These are phyloP conservation scores for Hansenula sp. DNA, from an alignment of 1,139 yeast species.

Conservation along the genomic window DNA sequence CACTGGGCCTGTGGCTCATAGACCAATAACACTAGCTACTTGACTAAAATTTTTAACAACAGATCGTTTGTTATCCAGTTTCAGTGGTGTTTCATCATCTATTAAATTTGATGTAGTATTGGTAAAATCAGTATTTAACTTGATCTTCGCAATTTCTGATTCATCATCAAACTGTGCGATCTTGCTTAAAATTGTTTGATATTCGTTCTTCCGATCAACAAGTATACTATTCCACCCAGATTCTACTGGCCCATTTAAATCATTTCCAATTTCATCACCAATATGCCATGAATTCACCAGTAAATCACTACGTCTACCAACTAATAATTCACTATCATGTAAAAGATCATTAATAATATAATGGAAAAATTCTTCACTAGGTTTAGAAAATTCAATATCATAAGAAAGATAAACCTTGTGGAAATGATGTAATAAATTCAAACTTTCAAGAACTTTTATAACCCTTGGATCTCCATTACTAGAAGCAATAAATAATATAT, in stretches of 20 bases:
- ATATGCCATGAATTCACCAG: slow-evolving; percentile 47
- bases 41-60: neutral
- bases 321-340: slow-evolving; percentile 6
- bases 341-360: slow-evolving; percentile 29
- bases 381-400: slow-evolving; percentile 50
- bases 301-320: slow-evolving; percentile 7
- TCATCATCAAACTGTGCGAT: too few relatives aligned
- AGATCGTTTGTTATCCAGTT: neutral
- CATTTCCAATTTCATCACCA: slow-evolving; percentile 57
- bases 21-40: neutral
- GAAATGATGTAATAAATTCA: slow-evolving; percentile 40
- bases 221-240: slow-evolving; percentile 64
- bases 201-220: slow-evolving; percentile 36
- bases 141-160: slow-evolving; percentile 6
- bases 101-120: neutral
- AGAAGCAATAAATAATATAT: slow-evolving; percentile 39
- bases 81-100: neutral
- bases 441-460: slow-evolving; percentile 36
- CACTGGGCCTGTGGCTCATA: too few relatives aligned
- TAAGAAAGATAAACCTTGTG: slow-evolving; percentile 46
- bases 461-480: slow-evolving; percentile 62
- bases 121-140: slow-evolving; percentile 3
- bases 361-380: slow-evolving; percentile 43
- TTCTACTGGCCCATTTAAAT: slow-evolving; percentile 43
- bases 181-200: slow-evolving; percentile 4